A percentile compares a stretch with the other conserved stretches of the same genome.
These are phyloP conservation scores for Cnidoscolus chayamansa DNA, from an alignment of 441 rosid species.

Conservation along the genomic window DNA sequence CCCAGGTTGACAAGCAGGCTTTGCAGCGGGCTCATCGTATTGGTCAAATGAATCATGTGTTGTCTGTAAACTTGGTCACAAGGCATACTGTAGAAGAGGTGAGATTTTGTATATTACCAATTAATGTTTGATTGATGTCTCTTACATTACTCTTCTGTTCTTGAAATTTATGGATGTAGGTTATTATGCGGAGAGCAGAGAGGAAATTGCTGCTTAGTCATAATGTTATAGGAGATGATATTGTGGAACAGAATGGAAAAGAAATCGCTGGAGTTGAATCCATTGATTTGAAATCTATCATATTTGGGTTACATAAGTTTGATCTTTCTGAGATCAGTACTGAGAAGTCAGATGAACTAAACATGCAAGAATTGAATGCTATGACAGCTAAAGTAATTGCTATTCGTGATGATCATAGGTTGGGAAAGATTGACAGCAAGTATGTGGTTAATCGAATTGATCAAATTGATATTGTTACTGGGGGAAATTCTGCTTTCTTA, in stretches of 20 bases:
- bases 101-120: slow-evolving; percentile 18
- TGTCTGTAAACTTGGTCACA: slow-evolving; percentile 77
- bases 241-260: slow-evolving; percentile 40
- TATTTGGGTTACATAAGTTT: slow-evolving; percentile 69
- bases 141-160: slow-evolving; percentile 4
- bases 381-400: slow-evolving; percentile 66
- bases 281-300: slow-evolving; percentile 60
- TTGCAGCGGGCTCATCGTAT: slow-evolving; percentile 88
- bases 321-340: slow-evolving; percentile 45
- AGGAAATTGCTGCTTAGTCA: slow-evolving; percentile 79
- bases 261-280: slow-evolving; percentile 48
- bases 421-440: slow-evolving; percentile 41
- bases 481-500: slow-evolving; percentile 33
- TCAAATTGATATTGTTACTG: slow-evolving; percentile 23
- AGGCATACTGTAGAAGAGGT: slow-evolving; percentile 76
- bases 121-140: slow-evolving; percentile 10
- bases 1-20: slow-evolving; percentile 89
- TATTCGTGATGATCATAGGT: slow-evolving; percentile 41
- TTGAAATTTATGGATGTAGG: slow-evolving; percentile 40
- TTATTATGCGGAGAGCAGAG: slow-evolving; percentile 76
- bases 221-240: slow-evolving; percentile 62
- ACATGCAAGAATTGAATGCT: slow-evolving; percentile 50
- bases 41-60: slow-evolving; percentile 81
- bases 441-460: slow-evolving; percentile 48
- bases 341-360: slow-evolving; percentile 45